Evolutionary conservation across 2,329 filamentous ascomycete genomes (phyloP).

Genomic region (Macrophomina phaseolina): DNA sequence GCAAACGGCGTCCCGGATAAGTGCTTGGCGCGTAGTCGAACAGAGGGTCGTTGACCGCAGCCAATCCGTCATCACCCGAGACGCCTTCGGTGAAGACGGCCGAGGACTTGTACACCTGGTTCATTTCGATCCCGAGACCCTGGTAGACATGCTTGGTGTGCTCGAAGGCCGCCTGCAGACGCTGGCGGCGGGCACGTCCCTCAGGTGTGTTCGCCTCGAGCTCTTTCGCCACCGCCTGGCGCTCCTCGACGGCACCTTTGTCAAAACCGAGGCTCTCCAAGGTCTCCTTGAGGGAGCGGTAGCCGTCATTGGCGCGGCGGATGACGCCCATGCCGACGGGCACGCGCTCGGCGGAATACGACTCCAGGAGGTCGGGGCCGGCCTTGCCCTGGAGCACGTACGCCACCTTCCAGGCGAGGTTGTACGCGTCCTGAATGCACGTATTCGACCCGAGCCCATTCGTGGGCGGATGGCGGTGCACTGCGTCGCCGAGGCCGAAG

Average conservation of each 20-base stretch:
- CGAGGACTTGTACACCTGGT: constrained; percentile 59
- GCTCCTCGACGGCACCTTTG: constrained; percentile 45
- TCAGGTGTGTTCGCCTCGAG: constrained; percentile 46
- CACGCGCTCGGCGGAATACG: constrained; percentile 43
- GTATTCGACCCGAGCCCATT: constrained; percentile 37
- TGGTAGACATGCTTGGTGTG: constrained; percentile 58
- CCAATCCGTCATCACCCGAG: constrained; percentile 36
- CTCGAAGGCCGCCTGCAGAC: constrained; percentile 51
- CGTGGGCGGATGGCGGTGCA: constrained; percentile 35
- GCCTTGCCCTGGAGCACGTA: constrained; percentile 39
- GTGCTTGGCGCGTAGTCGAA: constrained; percentile 49
- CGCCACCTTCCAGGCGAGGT: constrained; percentile 48
- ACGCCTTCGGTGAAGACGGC: constrained; percentile 49
- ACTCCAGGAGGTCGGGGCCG: constrained; percentile 34
- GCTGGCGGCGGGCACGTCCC: constrained; percentile 48
- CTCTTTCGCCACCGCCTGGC: constrained; percentile 48
- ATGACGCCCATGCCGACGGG: constrained; percentile 52
- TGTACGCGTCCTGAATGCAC: constrained; percentile 46
- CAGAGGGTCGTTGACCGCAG: constrained; percentile 47
- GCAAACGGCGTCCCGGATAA: constrained; percentile 64
- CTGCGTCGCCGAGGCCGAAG: constrained; percentile 34
- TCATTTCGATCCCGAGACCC: constrained; percentile 65
- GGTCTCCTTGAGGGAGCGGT: constrained; percentile 57
- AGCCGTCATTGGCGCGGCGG: constrained; percentile 62
- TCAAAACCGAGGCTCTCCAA: constrained; percentile 55